Conservation (phyloP, 2,329 filamentous ascomycete genomes). For the Stemphylium beticola region DNA sequence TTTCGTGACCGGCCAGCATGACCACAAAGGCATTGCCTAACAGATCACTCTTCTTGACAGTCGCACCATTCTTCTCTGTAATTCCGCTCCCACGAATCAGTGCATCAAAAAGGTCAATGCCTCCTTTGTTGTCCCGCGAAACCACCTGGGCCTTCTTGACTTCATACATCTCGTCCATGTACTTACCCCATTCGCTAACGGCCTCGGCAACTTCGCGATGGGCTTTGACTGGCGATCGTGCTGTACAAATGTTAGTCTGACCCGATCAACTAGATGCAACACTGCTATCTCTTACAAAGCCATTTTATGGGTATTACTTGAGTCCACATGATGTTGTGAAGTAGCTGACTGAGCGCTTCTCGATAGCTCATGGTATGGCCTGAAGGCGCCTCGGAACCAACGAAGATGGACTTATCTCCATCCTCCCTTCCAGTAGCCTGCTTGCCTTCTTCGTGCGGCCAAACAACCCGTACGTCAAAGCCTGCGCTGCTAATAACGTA, state of each 20-base stretch:
- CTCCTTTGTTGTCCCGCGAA: constrained; percentile 45
- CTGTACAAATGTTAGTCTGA: constrained; percentile 20
- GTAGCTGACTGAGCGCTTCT: constrained; percentile 64
- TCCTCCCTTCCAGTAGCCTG: constrained; percentile 31
- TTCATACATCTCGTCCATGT: constrained; percentile 72
- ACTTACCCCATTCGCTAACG: constrained; percentile 68
- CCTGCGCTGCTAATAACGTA: constrained; percentile 72
- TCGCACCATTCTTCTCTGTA: constrained; percentile 41
- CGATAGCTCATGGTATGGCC: constrained; percentile 67
- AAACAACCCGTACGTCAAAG: constrained; percentile 66
- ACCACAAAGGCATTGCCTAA: constrained; percentile 71
- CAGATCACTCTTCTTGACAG: constrained; percentile 60
- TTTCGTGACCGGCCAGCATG: constrained; percentile 79
- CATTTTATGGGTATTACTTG: constrained; percentile 66
- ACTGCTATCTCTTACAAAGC: constrained; percentile 51
- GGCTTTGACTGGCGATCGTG: constrained; percentile 51
- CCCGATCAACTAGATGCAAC: no score
- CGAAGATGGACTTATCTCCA: constrained; percentile 37
- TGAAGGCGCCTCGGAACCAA: constrained; percentile 40
- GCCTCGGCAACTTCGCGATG: constrained; percentile 62
- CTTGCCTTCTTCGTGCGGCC: constrained; percentile 64
- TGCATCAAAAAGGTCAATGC: constrained; percentile 63
- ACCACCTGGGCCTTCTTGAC: constrained; percentile 61
- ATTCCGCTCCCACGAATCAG: constrained; percentile 46
- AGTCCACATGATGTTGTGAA: constrained; percentile 69